Conservation (phyloP, 129 eudicot species). For the carrot (Daucus carota) region DNA sequence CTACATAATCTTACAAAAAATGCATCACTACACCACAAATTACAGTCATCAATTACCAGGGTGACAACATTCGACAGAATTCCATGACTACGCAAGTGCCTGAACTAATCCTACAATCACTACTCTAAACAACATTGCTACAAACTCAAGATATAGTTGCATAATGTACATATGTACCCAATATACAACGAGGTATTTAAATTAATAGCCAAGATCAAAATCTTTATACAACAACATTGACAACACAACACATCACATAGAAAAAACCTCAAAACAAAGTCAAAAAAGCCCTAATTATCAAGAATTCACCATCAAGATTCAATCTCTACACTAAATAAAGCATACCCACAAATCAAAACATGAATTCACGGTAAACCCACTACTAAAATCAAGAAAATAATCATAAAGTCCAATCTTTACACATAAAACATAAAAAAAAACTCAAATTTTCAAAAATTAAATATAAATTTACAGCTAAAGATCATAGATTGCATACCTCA, state of each 20-base stretch:
- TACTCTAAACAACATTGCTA: background rate
- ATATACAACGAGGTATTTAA: background rate
- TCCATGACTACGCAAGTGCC: background rate
- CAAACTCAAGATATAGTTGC: background rate
- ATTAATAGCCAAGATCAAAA: background rate
- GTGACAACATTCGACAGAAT: background rate
- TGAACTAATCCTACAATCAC: background rate
- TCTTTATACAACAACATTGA: background rate
- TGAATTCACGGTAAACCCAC: background rate
- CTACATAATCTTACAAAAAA: too few species aligned
- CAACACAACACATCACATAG: background rate
- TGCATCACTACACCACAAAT: background rate
- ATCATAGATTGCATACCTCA: background rate
- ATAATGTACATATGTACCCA: background rate
- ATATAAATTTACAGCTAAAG: background rate
- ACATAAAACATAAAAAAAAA: background rate
- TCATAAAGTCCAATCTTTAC: background rate
- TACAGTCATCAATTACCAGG: background rate
- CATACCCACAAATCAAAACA: slow-evolving; percentile 4
- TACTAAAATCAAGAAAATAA: background rate
- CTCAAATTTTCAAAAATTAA: background rate
- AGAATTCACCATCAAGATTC: background rate
- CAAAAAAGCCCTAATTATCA: background rate
- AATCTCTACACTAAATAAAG: background rate
- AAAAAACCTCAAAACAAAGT: background rate